These are phyloP conservation scores for Penicillium brevicompactum DNA, from an alignment of 2,329 filamentous ascomycete species.

Conservation along the genomic window DNA sequence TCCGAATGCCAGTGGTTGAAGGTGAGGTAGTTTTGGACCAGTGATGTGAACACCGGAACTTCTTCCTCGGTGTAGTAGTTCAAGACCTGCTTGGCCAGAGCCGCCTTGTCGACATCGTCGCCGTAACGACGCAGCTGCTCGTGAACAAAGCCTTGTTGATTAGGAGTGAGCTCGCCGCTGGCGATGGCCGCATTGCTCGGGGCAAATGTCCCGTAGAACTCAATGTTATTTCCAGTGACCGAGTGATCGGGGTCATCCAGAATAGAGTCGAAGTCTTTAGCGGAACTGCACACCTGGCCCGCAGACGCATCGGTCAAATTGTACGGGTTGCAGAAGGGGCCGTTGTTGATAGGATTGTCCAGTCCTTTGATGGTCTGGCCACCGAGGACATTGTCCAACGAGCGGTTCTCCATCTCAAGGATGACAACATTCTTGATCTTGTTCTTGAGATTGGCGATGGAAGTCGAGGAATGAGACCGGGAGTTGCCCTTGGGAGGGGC, in stretches of 20 bases:
- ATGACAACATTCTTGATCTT: slow-evolving; percentile 43
- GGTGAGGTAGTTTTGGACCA: slow-evolving; percentile 46
- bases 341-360: slow-evolving; percentile 47
- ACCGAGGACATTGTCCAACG: slow-evolving; percentile 49
- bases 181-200: slow-evolving; percentile 43
- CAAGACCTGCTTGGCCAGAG: slow-evolving; percentile 45
- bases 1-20: slow-evolving; percentile 52
- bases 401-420: slow-evolving; percentile 48
- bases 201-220: slow-evolving; percentile 46
- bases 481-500: slow-evolving; percentile 7
- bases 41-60: slow-evolving; percentile 44
- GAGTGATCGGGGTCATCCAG: slow-evolving; percentile 47
- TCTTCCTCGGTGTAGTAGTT: slow-evolving; percentile 50
- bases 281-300: slow-evolving; percentile 34
- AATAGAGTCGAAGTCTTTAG: slow-evolving; percentile 46
- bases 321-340: slow-evolving; percentile 46
- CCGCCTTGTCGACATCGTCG: slow-evolving; percentile 30
- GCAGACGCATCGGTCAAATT: slow-evolving; percentile 36
- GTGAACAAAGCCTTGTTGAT: slow-evolving; percentile 44
- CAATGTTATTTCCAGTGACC: slow-evolving; percentile 47
- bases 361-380: slow-evolving; percentile 43
- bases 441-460: slow-evolving; percentile 32
- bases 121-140: slow-evolving; percentile 44
- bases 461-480: slow-evolving; percentile 9
- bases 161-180: slow-evolving; percentile 31